Evolutionary conservation across 495 filamentous ascomycete species (phyloP).

Genomic region (Lasiosphaeria ovina): DNA sequence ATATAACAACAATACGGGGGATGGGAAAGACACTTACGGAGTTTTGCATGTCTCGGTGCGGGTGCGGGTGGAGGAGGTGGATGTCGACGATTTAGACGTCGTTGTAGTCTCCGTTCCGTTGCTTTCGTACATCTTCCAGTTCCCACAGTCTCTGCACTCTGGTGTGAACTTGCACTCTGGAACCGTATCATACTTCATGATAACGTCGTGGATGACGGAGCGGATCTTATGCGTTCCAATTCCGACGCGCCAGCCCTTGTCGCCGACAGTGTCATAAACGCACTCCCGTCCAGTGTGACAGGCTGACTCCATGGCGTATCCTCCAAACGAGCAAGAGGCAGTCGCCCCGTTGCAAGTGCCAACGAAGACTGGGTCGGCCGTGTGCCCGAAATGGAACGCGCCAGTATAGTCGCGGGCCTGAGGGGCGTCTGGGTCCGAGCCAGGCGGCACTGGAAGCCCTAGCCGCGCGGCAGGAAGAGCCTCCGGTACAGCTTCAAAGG

Average conservation of each 20-base stretch:
- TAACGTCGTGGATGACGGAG: conserved; percentile 78
- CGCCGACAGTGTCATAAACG: conserved; percentile 84
- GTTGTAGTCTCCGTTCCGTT: conserved; percentile 79
- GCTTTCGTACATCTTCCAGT: conserved; percentile 91
- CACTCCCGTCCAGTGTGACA: conserved; percentile 90
- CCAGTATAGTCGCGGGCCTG: conserved; percentile 71
- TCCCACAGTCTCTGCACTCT: conserved; percentile 85
- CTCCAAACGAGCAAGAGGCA: conserved; percentile 83
- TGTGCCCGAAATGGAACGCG: conserved; percentile 91
- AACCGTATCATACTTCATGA: conserved; percentile 74
- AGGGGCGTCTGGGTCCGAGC: conserved; percentile 63
- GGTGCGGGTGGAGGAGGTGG: conserved; percentile 60
- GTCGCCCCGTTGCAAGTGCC: conserved; percentile 89
- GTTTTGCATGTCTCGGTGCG: conserved; percentile 85
- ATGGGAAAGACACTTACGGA: conserved; percentile 40
- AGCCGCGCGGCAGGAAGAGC: conserved; percentile 81
- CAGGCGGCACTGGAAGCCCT: conserved; percentile 84
- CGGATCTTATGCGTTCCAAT: conserved; percentile 83
- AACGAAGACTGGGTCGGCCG: conserved; percentile 92
- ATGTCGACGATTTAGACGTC: conserved; percentile 53
- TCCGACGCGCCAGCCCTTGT: conserved; percentile 86
- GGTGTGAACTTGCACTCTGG: conserved; percentile 66
- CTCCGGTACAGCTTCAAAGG: conserved; percentile 88
- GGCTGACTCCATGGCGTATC: conserved; percentile 87
- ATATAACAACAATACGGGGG: neutral